phyloP scores from a whole-genome alignment of 306 rosid species.

The Vigna unguiculata region DNA sequence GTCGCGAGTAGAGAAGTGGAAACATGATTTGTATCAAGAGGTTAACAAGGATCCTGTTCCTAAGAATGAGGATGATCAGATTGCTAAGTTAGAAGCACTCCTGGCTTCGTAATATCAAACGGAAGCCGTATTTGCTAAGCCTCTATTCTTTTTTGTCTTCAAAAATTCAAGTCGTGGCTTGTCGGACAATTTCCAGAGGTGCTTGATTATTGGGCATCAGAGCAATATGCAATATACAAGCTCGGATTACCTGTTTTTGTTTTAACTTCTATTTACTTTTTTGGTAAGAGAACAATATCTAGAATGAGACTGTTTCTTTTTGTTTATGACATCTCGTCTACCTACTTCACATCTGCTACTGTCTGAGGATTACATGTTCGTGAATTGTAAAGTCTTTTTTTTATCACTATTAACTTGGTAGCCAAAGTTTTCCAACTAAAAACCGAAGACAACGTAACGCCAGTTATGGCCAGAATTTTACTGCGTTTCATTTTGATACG shows the following conservation, averaged over 20 bases:
- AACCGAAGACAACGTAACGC: not conserved
- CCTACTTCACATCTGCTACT: not conserved
- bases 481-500: too few relatives aligned
- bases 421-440: not conserved
- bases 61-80: conserved; percentile 90
- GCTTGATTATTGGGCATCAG: conserved; percentile 18
- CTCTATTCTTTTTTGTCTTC: not conserved
- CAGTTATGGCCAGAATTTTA: not conserved
- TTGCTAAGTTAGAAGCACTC: conserved; percentile 92
- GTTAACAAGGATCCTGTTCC: conserved; percentile 73
- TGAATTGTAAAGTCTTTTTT: not conserved
- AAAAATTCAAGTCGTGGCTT: conserved; percentile 11
- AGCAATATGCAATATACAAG: conserved; percentile 8
- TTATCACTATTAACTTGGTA: not conserved
- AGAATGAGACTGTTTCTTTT: not conserved
- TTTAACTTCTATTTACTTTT: not conserved
- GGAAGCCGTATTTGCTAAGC: conserved; percentile 15
- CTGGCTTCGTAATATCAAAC: conserved; percentile 66
- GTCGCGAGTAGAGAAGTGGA: conserved; percentile 81
- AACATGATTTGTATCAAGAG: conserved; percentile 87
- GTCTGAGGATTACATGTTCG: not conserved
- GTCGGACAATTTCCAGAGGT: conserved; percentile 38
- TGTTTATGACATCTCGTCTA: not conserved
- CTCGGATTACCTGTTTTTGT: not conserved
- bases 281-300: not conserved